These are phyloP conservation scores for Erysiphe pulchra DNA, from an alignment of 2,329 filamentous ascomycete genomes.

Conservation along the genomic window DNA sequence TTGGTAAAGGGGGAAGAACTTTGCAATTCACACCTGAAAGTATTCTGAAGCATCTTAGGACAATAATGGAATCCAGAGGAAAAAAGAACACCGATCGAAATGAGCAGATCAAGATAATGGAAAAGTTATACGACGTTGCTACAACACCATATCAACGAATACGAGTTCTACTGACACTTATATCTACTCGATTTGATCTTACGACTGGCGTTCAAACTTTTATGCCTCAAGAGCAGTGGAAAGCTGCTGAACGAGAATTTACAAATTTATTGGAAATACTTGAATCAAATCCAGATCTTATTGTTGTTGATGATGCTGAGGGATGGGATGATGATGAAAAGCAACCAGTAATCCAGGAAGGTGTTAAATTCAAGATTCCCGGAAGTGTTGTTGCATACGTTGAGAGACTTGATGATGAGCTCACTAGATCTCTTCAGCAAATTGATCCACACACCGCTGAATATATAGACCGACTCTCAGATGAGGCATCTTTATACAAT, in stretches of 20 bases:
- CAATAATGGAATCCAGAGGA: constrained; percentile 83
- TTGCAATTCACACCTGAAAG: constrained; percentile 88
- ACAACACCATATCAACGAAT: constrained; percentile 82
- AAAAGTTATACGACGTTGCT: constrained; percentile 78
- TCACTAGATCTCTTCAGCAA: constrained; percentile 85
- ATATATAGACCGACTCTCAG: constrained; percentile 84
- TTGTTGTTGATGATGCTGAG: constrained; percentile 77
- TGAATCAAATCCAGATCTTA: constrained; percentile 51
- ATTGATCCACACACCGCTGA: constrained; percentile 97
- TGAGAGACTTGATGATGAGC: constrained; percentile 88
- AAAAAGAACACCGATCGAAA: constrained; percentile 95
- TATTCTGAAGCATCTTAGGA: constrained; percentile 87
- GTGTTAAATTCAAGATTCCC: constrained; percentile 68
- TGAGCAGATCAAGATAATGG: constrained; percentile 94
- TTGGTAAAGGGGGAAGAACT: constrained; percentile 70
- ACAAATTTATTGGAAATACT: constrained; percentile 51
- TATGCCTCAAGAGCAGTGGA: constrained; percentile 95
- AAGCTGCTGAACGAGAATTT: constrained; percentile 73
- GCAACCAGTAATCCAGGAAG: constrained; percentile 43
- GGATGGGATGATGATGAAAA: constrained; percentile 99
- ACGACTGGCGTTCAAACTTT: constrained; percentile 52
- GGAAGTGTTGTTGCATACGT: constrained; percentile 87
- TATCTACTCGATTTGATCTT: constrained; percentile 86
- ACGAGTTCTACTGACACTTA: constrained; percentile 68
- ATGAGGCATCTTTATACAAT: constrained; percentile 77